These are phyloP conservation scores for Colletotrichum paranaense DNA, from an alignment of 2,329 filamentous ascomycete species.

Conservation along the genomic window DNA sequence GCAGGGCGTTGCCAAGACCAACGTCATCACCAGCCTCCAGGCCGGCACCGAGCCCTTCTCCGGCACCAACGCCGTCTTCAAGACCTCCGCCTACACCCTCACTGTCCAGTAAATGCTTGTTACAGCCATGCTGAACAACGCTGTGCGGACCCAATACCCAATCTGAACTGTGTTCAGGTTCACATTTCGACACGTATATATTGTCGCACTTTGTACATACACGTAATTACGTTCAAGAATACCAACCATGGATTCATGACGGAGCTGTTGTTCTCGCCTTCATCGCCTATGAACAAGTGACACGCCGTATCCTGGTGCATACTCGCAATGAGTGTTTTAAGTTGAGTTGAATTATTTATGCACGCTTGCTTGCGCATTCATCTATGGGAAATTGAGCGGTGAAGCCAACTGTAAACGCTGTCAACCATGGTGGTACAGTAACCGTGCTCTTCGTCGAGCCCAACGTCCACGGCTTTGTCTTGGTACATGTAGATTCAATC, in stretches of 20 bases:
- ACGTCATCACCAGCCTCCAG: conserved; percentile 65
- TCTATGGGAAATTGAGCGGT: not conserved
- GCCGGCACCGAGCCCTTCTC: conserved; percentile 69
- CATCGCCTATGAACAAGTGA: not conserved
- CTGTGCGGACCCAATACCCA: not conserved
- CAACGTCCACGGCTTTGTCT: not conserved
- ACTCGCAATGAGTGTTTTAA: not conserved
- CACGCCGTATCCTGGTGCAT: too few species aligned
- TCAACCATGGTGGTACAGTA: not conserved
- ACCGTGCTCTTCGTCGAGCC: not conserved
- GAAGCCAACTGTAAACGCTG: not conserved
- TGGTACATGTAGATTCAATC: not conserved
- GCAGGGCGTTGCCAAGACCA: conserved; percentile 57
- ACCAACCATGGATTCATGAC: not conserved
- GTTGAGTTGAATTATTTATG: not conserved
- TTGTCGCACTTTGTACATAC: not conserved
- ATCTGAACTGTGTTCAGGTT: not conserved
- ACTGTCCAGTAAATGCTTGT: conserved; percentile 10
- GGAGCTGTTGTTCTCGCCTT: not conserved
- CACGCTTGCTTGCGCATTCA: not conserved
- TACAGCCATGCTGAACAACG: not conserved
- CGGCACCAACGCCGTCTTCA: conserved; percentile 51
- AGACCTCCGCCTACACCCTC: conserved; percentile 28
- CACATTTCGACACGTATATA: not conserved
- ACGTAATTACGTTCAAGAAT: not conserved